These are phyloP conservation scores for Vitis rotundifolia DNA, from an alignment of 164 flowering plant species.

Conservation along the genomic window DNA sequence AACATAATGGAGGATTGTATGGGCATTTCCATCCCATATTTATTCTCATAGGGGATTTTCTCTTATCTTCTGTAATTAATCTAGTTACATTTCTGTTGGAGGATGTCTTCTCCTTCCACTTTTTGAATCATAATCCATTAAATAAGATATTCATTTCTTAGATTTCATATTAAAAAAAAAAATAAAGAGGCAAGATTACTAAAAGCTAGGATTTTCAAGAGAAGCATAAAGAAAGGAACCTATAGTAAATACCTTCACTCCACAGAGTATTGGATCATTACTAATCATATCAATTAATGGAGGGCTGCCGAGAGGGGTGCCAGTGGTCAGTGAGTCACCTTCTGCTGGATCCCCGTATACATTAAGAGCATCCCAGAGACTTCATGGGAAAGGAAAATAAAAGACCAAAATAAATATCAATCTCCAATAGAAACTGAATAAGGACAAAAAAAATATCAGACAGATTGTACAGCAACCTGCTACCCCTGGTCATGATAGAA, in stretches of 20 bases:
- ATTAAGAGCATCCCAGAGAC: conserved; percentile 88
- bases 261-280: conserved; percentile 87
- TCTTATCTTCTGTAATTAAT: too few relatives aligned
- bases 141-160: too few relatives aligned
- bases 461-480: conserved; percentile 61
- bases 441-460: conserved; percentile 1
- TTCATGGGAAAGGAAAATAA: conserved; percentile 14
- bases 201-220: not conserved
- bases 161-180: too few relatives aligned
- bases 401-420: conserved; percentile 7
- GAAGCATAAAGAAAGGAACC: not conserved
- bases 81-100: too few relatives aligned
- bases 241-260: conserved; percentile 66
- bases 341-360: conserved; percentile 66
- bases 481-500: conserved; percentile 86
- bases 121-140: too few relatives aligned
- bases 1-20: too few relatives aligned
- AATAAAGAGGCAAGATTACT: not conserved
- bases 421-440: not conserved
- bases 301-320: conserved; percentile 80
- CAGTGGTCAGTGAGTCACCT: conserved; percentile 73
- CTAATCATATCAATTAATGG: conserved; percentile 93
- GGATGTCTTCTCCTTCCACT: too few relatives aligned
- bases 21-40: too few relatives aligned
- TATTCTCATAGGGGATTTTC: too few relatives aligned